These are phyloP conservation scores for Flaveria robusta DNA, from an alignment of 129 eudicot species.

Conservation along the genomic window DNA sequence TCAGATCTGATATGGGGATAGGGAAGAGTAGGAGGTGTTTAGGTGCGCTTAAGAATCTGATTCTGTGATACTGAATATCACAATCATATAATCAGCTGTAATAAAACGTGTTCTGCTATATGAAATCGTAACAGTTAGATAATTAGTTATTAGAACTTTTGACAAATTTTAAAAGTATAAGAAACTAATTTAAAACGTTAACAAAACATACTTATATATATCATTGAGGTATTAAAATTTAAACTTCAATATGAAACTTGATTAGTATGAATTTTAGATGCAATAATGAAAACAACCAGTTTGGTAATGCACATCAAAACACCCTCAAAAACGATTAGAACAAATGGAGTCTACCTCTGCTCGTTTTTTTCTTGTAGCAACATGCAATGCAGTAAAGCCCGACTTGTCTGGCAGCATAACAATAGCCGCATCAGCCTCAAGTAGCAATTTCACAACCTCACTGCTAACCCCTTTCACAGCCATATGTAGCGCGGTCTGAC, in stretches of 20 bases:
- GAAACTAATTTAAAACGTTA: neutral
- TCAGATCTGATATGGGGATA: too few species aligned
- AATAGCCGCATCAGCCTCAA: slow-evolving; percentile 67
- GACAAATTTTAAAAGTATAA: neutral
- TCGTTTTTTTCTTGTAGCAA: slow-evolving; percentile 78
- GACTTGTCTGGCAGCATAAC: slow-evolving; percentile 72
- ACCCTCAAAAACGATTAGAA: neutral
- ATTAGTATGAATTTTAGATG: neutral
- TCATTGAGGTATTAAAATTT: neutral
- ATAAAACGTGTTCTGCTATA: neutral
- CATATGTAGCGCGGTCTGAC: slow-evolving; percentile 85
- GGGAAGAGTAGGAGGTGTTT: too few species aligned
- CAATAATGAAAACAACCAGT: neutral
- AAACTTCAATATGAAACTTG: neutral
- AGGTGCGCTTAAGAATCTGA: too few species aligned
- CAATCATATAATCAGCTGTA: too few species aligned
- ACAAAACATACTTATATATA: neutral
- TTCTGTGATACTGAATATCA: too few species aligned
- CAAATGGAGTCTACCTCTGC: slow-evolving; percentile 52
- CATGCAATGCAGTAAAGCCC: slow-evolving; percentile 80
- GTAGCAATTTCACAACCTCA: slow-evolving; percentile 68
- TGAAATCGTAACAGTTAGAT: neutral
- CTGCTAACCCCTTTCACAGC: slow-evolving; percentile 72
- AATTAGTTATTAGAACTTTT: too few species aligned
- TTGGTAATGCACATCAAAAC: neutral